These are phyloP conservation scores for Scedosporium boydii DNA, from an alignment of 2,329 filamentous ascomycete genomes.

Conservation along the genomic window DNA sequence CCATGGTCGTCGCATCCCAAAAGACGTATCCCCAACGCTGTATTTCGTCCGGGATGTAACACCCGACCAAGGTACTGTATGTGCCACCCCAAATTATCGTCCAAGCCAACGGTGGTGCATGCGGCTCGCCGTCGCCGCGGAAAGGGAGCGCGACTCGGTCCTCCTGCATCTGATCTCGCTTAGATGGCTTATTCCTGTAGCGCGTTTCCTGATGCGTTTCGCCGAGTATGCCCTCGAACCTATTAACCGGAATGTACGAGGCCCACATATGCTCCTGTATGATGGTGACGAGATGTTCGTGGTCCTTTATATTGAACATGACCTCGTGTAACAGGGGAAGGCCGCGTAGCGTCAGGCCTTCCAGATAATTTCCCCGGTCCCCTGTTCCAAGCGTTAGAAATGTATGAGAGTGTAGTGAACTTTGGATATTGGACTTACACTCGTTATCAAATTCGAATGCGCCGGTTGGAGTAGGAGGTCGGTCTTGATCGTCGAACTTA, in stretches of 20 bases:
- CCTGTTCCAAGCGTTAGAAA: neutral
- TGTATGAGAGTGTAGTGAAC: neutral
- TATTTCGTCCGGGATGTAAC: slow-evolving; percentile 7
- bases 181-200: neutral
- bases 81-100: slow-evolving; percentile 11
- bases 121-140: neutral
- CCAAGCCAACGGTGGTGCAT: slow-evolving; percentile 13
- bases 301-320: neutral
- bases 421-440: neutral
- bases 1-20: slow-evolving; percentile 12
- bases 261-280: neutral
- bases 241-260: neutral
- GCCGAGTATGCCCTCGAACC: neutral
- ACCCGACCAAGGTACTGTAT: slow-evolving; percentile 13
- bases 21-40: slow-evolving; percentile 13
- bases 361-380: neutral
- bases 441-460: neutral
- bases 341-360: neutral
- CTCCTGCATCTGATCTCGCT: neutral
- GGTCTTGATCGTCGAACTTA: neutral
- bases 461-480: neutral
- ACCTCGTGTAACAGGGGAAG: neutral
- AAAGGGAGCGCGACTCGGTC: neutral
- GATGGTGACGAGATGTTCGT: neutral
- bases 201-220: neutral